Percentiles rank a stretch among this genome's conserved stretches.
phyloP scores from a whole-genome alignment of 441 rosid species.

The Populus hybrid region DNA sequence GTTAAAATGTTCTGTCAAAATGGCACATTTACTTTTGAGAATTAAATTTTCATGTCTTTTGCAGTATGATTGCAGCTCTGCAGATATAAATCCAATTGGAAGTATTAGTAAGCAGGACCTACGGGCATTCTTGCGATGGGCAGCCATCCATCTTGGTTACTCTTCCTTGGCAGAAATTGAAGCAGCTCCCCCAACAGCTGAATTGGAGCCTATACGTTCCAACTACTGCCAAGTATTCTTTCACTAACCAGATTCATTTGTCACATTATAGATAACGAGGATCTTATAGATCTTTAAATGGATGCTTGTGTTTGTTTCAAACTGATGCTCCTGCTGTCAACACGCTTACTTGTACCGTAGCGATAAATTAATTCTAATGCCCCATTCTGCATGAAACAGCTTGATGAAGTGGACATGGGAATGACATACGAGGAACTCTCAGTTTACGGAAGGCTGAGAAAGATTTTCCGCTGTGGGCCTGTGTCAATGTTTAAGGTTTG shows the following conservation, averaged over 20 bases:
- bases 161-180: constrained; percentile 85
- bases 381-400: constrained; percentile 44
- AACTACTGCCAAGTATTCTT: constrained; percentile 74
- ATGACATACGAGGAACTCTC: constrained; percentile 98
- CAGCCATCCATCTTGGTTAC: constrained; percentile 80
- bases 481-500: constrained; percentile 85
- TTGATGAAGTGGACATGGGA: constrained; percentile 99
- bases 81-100: constrained; percentile 97
- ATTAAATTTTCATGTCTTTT: constrained; percentile 15
- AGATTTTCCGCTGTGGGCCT: constrained; percentile 93
- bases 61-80: constrained; percentile 97
- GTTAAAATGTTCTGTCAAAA: background rate
- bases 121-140: constrained; percentile 80
- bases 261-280: background rate
- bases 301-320: background rate
- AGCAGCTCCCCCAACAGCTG: constrained; percentile 99
- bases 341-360: background rate
- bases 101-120: constrained; percentile 92
- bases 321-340: background rate
- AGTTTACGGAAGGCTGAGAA: constrained; percentile 81
- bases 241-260: background rate
- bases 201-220: constrained; percentile 90
- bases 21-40: constrained; percentile 2
- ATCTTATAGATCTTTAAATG: background rate
- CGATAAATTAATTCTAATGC: background rate